Percentiles rank a stretch among this genome's conserved stretches.
phyloP scores from a whole-genome alignment of 441 rosid genomes.

The Croton setiger region DNA sequence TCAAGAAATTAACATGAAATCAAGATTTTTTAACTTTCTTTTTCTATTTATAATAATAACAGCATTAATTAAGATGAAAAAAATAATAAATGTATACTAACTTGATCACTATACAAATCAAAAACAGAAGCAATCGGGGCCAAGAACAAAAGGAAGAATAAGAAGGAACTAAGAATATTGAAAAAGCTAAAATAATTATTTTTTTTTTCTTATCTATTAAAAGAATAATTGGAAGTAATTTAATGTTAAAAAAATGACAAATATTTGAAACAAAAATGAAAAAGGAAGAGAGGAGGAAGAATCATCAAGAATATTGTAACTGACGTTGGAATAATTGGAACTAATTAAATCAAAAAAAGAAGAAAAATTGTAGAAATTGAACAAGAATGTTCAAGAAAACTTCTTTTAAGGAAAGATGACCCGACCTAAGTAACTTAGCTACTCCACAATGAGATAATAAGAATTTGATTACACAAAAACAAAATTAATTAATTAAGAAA shows the following conservation, averaged over 20 bases:
- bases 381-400: conserved; percentile 9
- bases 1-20: conserved; percentile 40
- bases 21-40: conserved; percentile 20
- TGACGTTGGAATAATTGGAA: too few relatives aligned
- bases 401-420: neutral
- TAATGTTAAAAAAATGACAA: too few relatives aligned
- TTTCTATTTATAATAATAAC: conserved; percentile 5
- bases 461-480: neutral
- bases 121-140: conserved; percentile 12
- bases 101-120: conserved; percentile 3
- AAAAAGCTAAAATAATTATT: too few relatives aligned
- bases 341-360: conserved; percentile 11
- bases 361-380: conserved; percentile 18
- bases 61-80: conserved; percentile 10
- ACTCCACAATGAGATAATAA: conserved; percentile 13
- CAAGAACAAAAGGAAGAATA: neutral
- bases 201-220: conserved; percentile 5
- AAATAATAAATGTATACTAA: neutral
- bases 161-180: conserved; percentile 4
- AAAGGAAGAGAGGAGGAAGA: too few relatives aligned
- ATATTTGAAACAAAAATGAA: too few relatives aligned
- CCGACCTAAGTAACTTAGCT: neutral
- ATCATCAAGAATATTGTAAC: too few relatives aligned
- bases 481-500: neutral
- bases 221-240: conserved; percentile 16